Conservation (phyloP, 371 early-diverging fungal genomes). For the Mucor irregularis region DNA sequence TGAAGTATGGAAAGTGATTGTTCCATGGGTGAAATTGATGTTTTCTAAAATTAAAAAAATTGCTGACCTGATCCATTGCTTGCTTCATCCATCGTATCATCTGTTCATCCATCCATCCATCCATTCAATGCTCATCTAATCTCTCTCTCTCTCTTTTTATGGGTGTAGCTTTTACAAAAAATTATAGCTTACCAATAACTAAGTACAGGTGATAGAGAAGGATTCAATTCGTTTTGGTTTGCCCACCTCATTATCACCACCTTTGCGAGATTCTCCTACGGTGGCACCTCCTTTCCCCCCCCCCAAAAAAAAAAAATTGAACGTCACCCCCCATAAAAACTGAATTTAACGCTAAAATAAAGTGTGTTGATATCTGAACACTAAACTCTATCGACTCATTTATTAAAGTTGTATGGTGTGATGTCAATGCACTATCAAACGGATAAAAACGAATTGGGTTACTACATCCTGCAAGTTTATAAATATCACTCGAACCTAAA, state of each 20-base stretch:
- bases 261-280: background rate
- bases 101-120: slow-evolving; percentile 3
- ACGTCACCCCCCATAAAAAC: background rate
- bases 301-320: background rate
- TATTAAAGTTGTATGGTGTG: too few species aligned
- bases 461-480: too few species aligned
- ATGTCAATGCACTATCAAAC: too few species aligned
- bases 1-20: too few species aligned
- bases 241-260: background rate
- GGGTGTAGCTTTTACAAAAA: background rate
- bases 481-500: too few species aligned
- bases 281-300: background rate
- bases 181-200: slow-evolving; percentile 8
- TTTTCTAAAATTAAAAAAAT: too few species aligned
- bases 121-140: background rate
- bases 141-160: background rate
- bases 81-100: background rate
- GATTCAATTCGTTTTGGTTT: background rate
- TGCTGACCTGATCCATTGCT: too few species aligned
- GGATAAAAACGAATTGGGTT: too few species aligned
- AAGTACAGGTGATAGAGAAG: slow-evolving; percentile 13
- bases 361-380: too few species aligned
- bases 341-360: too few species aligned
- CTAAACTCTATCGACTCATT: too few species aligned
- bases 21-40: too few species aligned